These are phyloP conservation scores for Serendipita indica DNA, from an alignment of 768 basidiomycete species.

Conservation along the genomic window DNA sequence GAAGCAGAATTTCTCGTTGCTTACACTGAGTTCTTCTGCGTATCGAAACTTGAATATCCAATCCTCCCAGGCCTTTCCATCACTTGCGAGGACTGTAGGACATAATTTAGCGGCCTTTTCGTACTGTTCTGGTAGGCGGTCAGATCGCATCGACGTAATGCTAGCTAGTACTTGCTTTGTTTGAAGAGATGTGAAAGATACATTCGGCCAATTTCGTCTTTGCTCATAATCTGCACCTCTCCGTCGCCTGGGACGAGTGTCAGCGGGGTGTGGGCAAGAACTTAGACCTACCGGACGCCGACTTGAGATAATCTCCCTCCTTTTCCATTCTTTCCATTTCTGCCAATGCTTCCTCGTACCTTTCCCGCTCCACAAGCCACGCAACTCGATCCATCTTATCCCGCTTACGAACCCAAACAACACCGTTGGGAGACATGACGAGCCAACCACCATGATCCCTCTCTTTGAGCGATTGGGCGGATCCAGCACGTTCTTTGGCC, in stretches of 20 bases:
- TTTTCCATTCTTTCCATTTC: conserved; percentile 54
- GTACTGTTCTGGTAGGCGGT: conserved; percentile 36
- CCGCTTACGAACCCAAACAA: conserved; percentile 75
- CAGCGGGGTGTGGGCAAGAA: not conserved
- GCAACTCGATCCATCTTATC: conserved; percentile 80
- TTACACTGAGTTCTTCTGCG: conserved; percentile 60
- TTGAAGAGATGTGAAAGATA: conserved; percentile 77
- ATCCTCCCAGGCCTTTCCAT: conserved; percentile 80
- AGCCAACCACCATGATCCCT: conserved; percentile 44
- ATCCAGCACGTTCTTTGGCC: conserved; percentile 18
- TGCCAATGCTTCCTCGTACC: conserved; percentile 81
- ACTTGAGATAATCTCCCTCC: conserved; percentile 17
- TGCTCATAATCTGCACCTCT: conserved; percentile 32
- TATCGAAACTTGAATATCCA: conserved; percentile 89
- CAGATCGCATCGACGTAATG: not conserved
- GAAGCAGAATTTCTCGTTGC: not conserved
- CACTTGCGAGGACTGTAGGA: conserved; percentile 71
- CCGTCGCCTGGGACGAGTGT: conserved; percentile 20
- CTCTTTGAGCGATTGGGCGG: conserved; percentile 11
- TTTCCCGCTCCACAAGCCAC: conserved; percentile 76
- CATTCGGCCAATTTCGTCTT: conserved; percentile 61
- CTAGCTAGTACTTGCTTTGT: conserved; percentile 40
- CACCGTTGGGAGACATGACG: conserved; percentile 72
- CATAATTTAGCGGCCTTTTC: conserved; percentile 66
- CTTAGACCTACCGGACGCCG: not conserved